Base-by-base conservation (phyloP, 139 green algal species). In the Picochlorum sp. region DNA sequence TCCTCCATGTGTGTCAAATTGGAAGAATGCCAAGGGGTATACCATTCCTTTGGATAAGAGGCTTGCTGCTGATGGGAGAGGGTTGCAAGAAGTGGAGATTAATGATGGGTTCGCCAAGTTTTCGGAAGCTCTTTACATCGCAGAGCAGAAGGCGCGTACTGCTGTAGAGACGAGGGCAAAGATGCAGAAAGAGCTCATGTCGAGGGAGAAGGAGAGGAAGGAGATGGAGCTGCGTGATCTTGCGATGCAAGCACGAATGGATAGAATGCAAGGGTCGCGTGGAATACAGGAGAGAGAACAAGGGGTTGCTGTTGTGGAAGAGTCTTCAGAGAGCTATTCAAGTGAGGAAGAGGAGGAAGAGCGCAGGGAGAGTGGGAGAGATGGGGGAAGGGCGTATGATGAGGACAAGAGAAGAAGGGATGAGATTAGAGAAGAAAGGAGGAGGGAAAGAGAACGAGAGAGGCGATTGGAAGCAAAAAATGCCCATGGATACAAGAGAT, bases 21-120 rank as follows among this genome's bases (percentile, higher is more conserved):
- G 94, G 91, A 96, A 96, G 77, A 97, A 97, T 73, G 70, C 82
- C 56, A 95, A 96, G 78, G 92, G 92, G 61, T 99, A 98, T 83
- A 99, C 94, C 45, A 99, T 99, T 68, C 94, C 94, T 9, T 77
- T 99, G 76, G 94, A 99, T 82, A 99, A 98, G 84, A 84, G 94
- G 24, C 80, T 99, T 60, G 94, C 94, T 4, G 94, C 94, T 2
- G 94, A 99, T 74, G 94, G 94, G 2, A 84, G 94, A 45, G 91
- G 94, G 1, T 73, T 99, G 73, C 88, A 97, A 76, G 86, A 96
- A 74, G 86, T 91, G 15, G 75, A 86, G 60, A 95, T 98, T 72
- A 97, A 94, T 74, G 90, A 97, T 81, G 90, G 94, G 64, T 97
- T 96, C 71, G 85, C 86, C 57, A 86, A 88, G 71, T 82, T 95